Percentiles rank a stretch among this genome's conserved stretches.
These are phyloP conservation scores for Fusarium domesticum DNA, from an alignment of 2,329 filamentous ascomycete genomes.

Conservation along the genomic window DNA sequence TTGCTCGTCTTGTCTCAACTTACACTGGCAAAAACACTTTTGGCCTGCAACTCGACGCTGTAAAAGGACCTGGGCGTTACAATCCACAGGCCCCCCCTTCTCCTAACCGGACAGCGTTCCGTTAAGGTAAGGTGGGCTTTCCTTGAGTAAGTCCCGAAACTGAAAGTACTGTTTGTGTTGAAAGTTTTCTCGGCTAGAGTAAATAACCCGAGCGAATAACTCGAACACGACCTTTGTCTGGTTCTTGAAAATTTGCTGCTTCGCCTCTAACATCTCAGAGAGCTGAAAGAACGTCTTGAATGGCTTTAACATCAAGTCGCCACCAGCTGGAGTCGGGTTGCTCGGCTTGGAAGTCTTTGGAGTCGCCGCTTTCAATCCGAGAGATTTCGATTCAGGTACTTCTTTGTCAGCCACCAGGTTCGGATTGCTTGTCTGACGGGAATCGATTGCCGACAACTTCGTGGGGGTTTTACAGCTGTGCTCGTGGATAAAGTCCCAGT, in stretches of 20 bases:
- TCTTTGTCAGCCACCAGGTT: background rate
- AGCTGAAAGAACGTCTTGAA: conserved; percentile 58
- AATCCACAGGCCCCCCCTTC: conserved; percentile 26
- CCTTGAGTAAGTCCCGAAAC: conserved; percentile 61
- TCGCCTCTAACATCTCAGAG: conserved; percentile 55
- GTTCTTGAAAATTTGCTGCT: conserved; percentile 32
- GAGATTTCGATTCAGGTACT: background rate
- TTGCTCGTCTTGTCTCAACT: conserved; percentile 19
- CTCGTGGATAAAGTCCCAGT: conserved; percentile 38
- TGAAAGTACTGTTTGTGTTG: conserved; percentile 57
- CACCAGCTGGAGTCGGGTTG: background rate
- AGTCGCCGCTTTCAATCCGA: conserved; percentile 1
- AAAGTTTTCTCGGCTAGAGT: conserved; percentile 53
- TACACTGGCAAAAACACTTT: conserved; percentile 36
- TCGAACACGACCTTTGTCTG: conserved; percentile 52
- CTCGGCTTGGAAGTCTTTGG: background rate
- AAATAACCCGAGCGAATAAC: conserved; percentile 59
- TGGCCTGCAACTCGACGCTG: conserved; percentile 7
- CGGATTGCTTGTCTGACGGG: conserved; percentile 2
- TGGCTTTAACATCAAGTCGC: conserved; percentile 10
- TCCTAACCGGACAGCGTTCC: conserved; percentile 31
- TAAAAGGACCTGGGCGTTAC: conserved; percentile 26
- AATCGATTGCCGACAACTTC: background rate
- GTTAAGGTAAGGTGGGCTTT: conserved; percentile 50
- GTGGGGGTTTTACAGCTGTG: conserved; percentile 7